A percentile compares a stretch with the other conserved stretches of the same genome.
phyloP scores from a whole-genome alignment of 306 rosid species.

The Malus fusca region DNA sequence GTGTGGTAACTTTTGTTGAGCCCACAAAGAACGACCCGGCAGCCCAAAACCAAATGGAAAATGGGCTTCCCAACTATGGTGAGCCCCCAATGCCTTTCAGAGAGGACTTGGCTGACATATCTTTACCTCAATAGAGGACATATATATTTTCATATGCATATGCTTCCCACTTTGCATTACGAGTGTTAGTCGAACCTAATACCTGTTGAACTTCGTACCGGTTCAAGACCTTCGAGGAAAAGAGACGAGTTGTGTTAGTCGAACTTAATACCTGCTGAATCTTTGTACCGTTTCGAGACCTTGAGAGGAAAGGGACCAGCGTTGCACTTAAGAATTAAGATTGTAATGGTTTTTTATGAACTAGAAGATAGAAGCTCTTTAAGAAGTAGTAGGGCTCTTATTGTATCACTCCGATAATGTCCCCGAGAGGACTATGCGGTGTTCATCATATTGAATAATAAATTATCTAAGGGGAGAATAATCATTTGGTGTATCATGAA shows the following conservation, averaged over 20 bases:
- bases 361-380: too few species aligned
- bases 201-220: neutral
- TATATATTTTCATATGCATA: neutral
- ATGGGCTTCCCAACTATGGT: constrained; percentile 20
- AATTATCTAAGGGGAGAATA: too few species aligned
- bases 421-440: neutral
- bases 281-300: too few species aligned
- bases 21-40: constrained; percentile 28
- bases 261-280: too few species aligned
- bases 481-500: too few species aligned
- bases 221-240: too few species aligned
- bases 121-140: constrained; percentile 30
- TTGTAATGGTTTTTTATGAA: too few species aligned
- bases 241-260: too few species aligned
- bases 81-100: constrained; percentile 42
- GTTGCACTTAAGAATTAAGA: too few species aligned
- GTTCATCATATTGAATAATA: neutral
- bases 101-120: constrained; percentile 57
- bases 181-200: neutral
- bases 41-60: constrained; percentile 48
- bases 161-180: too few species aligned
- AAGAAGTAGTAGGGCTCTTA: neutral
- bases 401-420: neutral
- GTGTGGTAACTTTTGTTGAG: constrained; percentile 39
- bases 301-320: neutral